Percentiles rank a stretch among this genome's conserved stretches.
phyloP scores from a whole-genome alignment of 306 rosid species.

The Neltuma alba region DNA sequence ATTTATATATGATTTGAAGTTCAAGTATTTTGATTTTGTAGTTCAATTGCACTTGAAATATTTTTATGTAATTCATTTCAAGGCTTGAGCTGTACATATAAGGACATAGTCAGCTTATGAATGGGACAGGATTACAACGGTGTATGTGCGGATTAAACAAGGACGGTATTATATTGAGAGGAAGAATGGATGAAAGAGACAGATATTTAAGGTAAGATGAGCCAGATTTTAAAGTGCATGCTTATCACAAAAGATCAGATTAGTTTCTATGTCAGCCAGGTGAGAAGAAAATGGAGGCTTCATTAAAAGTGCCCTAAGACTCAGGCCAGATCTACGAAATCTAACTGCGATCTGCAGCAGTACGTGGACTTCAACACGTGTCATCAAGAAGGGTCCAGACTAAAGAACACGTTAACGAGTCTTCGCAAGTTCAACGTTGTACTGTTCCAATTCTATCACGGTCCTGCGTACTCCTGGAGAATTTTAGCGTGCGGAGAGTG shows the following conservation, averaged over 20 bases:
- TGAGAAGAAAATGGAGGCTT: neutral
- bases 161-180: neutral
- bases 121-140: neutral
- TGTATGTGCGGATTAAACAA: neutral
- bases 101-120: too few species aligned
- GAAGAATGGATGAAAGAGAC: neutral
- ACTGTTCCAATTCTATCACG: neutral
- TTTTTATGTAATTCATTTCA: neutral
- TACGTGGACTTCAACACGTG: neutral
- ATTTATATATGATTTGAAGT: neutral
- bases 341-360: neutral
- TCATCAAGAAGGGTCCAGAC: constrained; percentile 29
- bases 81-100: neutral
- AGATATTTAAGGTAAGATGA: constrained; percentile 13
- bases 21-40: neutral
- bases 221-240: neutral
- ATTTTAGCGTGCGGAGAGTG: neutral
- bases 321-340: constrained; percentile 27
- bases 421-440: neutral
- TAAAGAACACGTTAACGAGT: too few species aligned
- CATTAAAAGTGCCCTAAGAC: constrained; percentile 7
- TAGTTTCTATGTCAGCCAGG: constrained; percentile 23
- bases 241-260: neutral
- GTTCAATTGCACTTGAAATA: neutral
- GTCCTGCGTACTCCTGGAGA: neutral